phyloP scores from a whole-genome alignment of 1,139 yeast species.

The Waltiozyma sp. region DNA sequence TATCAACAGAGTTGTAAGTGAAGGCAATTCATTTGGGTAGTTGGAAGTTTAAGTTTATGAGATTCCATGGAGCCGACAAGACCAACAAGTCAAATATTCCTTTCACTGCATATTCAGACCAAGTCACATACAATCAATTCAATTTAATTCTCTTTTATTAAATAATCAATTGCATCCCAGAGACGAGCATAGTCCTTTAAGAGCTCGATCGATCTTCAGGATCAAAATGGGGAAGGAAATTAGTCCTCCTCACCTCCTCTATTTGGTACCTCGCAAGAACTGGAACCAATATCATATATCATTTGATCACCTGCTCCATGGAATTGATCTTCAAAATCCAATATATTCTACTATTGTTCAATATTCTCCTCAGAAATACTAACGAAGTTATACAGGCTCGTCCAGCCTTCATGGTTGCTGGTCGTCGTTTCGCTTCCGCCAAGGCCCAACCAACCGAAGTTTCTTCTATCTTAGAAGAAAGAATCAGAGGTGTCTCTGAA shows the following conservation, averaged over 20 bases:
- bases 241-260: no score
- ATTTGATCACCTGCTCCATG: no score
- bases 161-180: no score
- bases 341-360: neutral
- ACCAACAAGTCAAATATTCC: neutral
- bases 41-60: neutral
- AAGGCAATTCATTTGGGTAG: neutral
- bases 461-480: slow-evolving; percentile 96
- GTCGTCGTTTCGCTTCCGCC: slow-evolving; percentile 82
- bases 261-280: no score
- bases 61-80: neutral
- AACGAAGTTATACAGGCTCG: slow-evolving; percentile 41
- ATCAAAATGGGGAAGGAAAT: no score
- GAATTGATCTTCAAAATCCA: neutral
- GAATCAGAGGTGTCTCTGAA: slow-evolving; percentile 97
- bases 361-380: slow-evolving; percentile 3
- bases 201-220: neutral
- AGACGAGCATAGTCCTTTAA: no score
- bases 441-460: slow-evolving; percentile 99
- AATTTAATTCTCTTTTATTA: no score
- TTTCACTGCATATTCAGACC: no score
- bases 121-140: neutral
- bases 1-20: slow-evolving; percentile 55
- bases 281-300: no score
- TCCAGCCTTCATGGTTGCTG: slow-evolving; percentile 56